These are phyloP conservation scores for Blastobotrys serpentis DNA, from an alignment of 1,139 yeast species.

Conservation along the genomic window DNA sequence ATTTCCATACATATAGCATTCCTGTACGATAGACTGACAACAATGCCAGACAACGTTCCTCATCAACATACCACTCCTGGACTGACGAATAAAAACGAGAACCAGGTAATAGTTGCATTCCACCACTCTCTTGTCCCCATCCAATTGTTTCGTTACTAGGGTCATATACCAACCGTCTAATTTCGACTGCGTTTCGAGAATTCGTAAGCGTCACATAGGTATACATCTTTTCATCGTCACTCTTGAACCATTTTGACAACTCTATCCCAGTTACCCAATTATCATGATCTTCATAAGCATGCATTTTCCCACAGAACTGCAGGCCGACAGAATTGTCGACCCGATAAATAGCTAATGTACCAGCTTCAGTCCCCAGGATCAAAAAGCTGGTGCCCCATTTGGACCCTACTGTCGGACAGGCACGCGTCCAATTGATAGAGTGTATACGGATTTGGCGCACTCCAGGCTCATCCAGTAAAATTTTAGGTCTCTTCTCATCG, in stretches of 20 bases:
- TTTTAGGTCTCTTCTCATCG: constrained; percentile 12
- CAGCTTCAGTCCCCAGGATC: constrained; percentile 26
- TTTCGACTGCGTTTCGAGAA: constrained; percentile 1
- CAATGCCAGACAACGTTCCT: background rate
- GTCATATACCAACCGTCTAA: constrained; percentile 3
- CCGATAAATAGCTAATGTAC: constrained; percentile 22
- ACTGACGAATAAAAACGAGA: constrained; percentile 15
- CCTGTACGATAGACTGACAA: constrained; percentile 18
- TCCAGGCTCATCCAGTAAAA: constrained; percentile 1
- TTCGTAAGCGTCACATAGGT: background rate
- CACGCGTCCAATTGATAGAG: constrained; percentile 22
- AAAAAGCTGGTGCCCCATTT: constrained; percentile 28
- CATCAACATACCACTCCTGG: constrained; percentile 12
- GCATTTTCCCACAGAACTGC: constrained; percentile 8
- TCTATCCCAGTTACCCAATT: constrained; percentile 21
- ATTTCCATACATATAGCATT: constrained; percentile 15
- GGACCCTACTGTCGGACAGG: constrained; percentile 12
- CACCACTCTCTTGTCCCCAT: background rate
- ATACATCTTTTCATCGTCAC: background rate
- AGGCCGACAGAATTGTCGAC: constrained; percentile 14
- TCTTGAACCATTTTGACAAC: constrained; percentile 19
- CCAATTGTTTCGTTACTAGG: background rate
- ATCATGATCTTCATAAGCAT: constrained; percentile 9
- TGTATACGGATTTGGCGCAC: constrained; percentile 19
- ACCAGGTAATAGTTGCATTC: background rate